These are phyloP conservation scores for Dictyostelium citrinum DNA, from an alignment of 78 protist genomes.

Conservation along the genomic window DNA sequence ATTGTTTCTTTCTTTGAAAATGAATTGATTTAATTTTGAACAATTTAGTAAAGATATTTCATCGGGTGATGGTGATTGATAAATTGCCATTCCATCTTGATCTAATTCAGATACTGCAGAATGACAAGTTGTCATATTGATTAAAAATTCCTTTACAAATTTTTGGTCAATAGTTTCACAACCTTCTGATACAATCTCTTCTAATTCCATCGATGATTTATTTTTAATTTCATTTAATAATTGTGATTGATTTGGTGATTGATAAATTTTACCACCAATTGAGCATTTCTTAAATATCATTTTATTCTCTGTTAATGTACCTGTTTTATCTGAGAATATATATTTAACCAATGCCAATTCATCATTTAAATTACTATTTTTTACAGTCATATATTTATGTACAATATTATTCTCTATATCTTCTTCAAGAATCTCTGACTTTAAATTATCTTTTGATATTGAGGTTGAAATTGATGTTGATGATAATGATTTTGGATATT, in stretches of 20 bases:
- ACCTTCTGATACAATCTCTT: neutral
- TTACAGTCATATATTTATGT: slow-evolving; percentile 31
- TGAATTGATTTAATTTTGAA: slow-evolving; percentile 73
- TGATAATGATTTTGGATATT: neutral
- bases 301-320: slow-evolving; percentile 84
- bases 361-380: slow-evolving; percentile 66
- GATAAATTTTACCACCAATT: slow-evolving; percentile 16
- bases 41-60: slow-evolving; percentile 82
- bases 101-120: neutral
- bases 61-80: slow-evolving; percentile 79
- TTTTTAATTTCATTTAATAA: neutral
- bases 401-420: neutral
- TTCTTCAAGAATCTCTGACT: slow-evolving; percentile 11
- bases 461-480: slow-evolving; percentile 83
- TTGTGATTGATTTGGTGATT: neutral
- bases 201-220: neutral
- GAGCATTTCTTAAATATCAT: slow-evolving; percentile 74
- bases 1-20: neutral
- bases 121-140: slow-evolving; percentile 17
- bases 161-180: neutral
- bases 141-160: neutral
- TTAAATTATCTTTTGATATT: slow-evolving; percentile 84
- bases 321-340: slow-evolving; percentile 83
- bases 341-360: slow-evolving; percentile 73
- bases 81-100: neutral